Evolutionary conservation across 768 basidiomycete genomes (phyloP), one percentile per base, ranked within the genome.

Genomic region (Tricholoma bakamatsutake): DNA sequence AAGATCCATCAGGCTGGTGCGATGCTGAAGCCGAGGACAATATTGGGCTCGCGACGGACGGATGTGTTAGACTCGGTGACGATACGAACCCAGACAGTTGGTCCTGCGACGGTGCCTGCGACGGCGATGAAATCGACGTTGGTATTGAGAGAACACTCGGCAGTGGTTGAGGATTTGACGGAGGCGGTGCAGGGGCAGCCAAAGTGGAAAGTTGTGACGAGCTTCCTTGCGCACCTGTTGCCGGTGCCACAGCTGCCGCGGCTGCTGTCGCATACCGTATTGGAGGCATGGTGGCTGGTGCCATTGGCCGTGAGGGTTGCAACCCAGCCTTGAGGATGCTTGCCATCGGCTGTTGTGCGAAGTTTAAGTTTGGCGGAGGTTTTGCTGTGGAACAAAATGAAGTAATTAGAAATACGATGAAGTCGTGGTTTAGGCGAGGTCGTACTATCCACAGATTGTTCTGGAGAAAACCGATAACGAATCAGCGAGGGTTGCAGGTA

Each of bases 181-280:
- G 60, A 33, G 67, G 59, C 10, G 65, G 86, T 7, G 85, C 77
- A 37, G 90, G 62, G 21, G 67, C 55, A 21, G 68, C 54, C 21
- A 74, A 67, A 31, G 66, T 75, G 51, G 71, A 79, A 24, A 76
- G 70, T 57, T 75, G 66, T 2, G 79, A 77, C 18, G 59, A 61
- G 40, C 58, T 69, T 21, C 66, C 60, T 52, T 71, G 62, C 42
- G 64, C 52, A 28, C 64, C 42, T 31, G 68, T 30, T 30, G 70
- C 61, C 51, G 75, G 67, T 11, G 73, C 66, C 53, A 78, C 73
- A 55, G 80, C 73, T 2, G 78, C 79, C 12, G 93, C 94, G 2
- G 93, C 95, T 0, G 93, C 93, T n/a, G 92, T 83, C 31, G 96
- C 88, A 67, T 97, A 97, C 50, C 89, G 80, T 66, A 95, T 90